These are phyloP conservation scores for Atkinsonella texensis DNA, from an alignment of 2,329 filamentous ascomycete species.

Conservation along the genomic window DNA sequence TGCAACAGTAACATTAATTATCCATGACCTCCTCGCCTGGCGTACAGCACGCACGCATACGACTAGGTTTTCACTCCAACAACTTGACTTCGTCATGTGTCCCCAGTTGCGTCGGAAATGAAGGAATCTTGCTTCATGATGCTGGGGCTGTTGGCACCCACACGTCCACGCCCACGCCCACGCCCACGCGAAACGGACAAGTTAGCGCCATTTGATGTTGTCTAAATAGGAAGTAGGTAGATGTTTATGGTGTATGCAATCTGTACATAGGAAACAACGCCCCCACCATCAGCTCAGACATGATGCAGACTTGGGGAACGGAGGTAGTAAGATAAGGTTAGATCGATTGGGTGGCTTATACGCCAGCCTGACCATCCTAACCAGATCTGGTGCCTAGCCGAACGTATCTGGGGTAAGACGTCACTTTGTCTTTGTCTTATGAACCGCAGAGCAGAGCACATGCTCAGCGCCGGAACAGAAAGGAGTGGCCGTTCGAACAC, in stretches of 20 bases:
- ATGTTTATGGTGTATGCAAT: background rate
- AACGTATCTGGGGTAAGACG: background rate
- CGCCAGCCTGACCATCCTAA: background rate
- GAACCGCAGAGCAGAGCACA: background rate
- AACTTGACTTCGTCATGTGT: background rate
- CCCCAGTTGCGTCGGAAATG: background rate
- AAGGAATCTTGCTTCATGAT: background rate
- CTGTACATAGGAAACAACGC: background rate
- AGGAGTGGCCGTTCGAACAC: background rate
- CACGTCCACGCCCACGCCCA: background rate
- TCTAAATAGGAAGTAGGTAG: slow-evolving; percentile 1
- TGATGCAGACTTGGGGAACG: background rate
- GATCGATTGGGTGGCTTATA: background rate
- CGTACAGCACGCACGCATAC: background rate
- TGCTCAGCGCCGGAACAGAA: background rate
- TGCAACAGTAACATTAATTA: background rate
- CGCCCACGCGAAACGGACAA: background rate
- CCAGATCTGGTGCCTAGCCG: background rate
- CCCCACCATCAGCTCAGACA: too few relatives aligned
- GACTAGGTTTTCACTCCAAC: background rate
- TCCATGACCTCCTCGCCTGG: background rate
- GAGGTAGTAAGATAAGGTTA: background rate
- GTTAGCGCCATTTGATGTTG: background rate
- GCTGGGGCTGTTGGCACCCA: background rate
- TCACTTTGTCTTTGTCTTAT: background rate